These are phyloP conservation scores for Ballota nigra DNA, from an alignment of 257 asterid genomes.

Conservation along the genomic window DNA sequence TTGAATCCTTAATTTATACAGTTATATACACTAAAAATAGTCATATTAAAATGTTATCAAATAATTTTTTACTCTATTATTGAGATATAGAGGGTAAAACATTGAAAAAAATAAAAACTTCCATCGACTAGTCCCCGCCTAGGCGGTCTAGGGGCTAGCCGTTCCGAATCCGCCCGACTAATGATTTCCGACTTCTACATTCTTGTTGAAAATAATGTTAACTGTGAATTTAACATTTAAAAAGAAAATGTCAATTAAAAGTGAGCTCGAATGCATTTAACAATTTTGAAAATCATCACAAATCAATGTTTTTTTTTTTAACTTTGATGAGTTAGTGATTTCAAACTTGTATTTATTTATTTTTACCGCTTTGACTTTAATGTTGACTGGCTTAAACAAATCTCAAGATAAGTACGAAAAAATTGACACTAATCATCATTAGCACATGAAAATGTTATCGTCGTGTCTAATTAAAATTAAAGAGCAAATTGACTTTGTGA, in stretches of 20 bases:
- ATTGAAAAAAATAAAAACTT: no score
- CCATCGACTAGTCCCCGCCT: no score
- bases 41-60: no score
- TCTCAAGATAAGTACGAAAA: neutral
- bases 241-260: neutral
- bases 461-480: neutral
- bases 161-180: no score
- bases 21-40: no score
- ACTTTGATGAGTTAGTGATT: neutral
- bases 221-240: neutral
- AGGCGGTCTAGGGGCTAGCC: no score
- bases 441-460: neutral
- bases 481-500: neutral
- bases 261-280: neutral
- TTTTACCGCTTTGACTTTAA: neutral
- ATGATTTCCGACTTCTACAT: no score
- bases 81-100: no score
- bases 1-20: no score
- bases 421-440: neutral
- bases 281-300: neutral
- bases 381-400: neutral
- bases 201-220: neutral
- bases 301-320: neutral
- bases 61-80: no score
- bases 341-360: neutral